Evolutionary conservation across 2,329 filamentous ascomycete genomes (phyloP).

Genomic region (Lecanicillium sp.): DNA sequence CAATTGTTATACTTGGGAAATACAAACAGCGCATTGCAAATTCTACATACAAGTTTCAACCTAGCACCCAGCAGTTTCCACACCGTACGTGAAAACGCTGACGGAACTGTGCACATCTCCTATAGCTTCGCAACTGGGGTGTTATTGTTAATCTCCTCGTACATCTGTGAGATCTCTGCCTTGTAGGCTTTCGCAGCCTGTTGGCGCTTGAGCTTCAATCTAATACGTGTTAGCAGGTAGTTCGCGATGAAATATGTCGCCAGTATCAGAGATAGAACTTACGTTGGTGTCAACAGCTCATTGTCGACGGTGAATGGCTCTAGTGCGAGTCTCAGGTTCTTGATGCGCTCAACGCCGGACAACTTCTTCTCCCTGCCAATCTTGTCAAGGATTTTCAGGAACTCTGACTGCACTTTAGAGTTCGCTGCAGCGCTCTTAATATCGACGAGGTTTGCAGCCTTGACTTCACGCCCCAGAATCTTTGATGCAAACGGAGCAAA

Average conservation of each 20-base stretch:
- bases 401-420: constrained; percentile 64
- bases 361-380: constrained; percentile 82
- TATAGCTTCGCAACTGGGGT: constrained; percentile 41
- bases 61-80: no score
- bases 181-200: constrained; percentile 49
- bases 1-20: no score
- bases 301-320: constrained; percentile 95
- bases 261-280: constrained; percentile 37
- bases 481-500: constrained; percentile 79
- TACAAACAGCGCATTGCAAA: no score
- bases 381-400: constrained; percentile 70
- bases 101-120: no score
- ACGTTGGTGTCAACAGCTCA: constrained; percentile 82
- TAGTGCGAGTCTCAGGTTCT: constrained; percentile 65
- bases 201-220: constrained; percentile 55
- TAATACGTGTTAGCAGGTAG: constrained; percentile 23
- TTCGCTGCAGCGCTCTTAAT: constrained; percentile 63
- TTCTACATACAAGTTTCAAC: no score
- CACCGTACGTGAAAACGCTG: no score
- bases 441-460: constrained; percentile 57
- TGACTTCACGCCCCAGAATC: constrained; percentile 63
- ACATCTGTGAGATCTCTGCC: constrained; percentile 50
- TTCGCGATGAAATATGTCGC: neutral
- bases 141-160: constrained; percentile 43
- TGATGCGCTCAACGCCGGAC: constrained; percentile 82